Evolutionary conservation across 495 filamentous ascomycete species (phyloP).

Genomic region (Talaromyces ruber): DNA sequence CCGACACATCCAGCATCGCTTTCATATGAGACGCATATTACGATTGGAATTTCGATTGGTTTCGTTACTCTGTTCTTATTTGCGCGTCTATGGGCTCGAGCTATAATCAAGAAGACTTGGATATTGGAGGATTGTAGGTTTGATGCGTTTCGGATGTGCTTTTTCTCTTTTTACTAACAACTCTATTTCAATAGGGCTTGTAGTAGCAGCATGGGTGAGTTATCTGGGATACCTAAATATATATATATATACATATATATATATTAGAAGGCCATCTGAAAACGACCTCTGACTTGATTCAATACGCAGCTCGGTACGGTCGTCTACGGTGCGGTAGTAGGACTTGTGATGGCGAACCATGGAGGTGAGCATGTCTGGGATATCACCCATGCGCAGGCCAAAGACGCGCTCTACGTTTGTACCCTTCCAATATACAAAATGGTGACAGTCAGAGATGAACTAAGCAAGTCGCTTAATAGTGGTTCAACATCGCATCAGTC

Average conservation of each 20-base stretch:
- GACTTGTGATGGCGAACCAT: conserved; percentile 14
- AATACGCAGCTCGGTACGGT: conserved; percentile 6
- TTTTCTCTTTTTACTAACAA: neutral
- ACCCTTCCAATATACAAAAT: neutral
- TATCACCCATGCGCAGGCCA: conserved; percentile 13
- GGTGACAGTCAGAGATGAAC: neutral
- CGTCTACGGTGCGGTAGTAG: conserved; percentile 4
- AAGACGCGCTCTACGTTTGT: conserved; percentile 15
- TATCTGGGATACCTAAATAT: neutral
- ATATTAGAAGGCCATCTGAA: neutral
- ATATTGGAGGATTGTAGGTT: conserved; percentile 17
- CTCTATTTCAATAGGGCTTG: neutral
- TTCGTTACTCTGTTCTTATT: conserved; percentile 11
- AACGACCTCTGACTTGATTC: neutral
- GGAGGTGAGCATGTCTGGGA: conserved; percentile 27
- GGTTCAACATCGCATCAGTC: conserved; percentile 21
- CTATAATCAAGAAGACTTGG: conserved; percentile 11
- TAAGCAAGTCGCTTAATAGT: conserved; percentile 9
- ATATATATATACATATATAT: neutral
- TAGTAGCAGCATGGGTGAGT: conserved; percentile 5
- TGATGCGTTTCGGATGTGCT: neutral
- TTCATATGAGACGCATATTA: conserved; percentile 9
- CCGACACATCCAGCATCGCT: conserved; percentile 8
- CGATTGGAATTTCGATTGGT: conserved; percentile 10
- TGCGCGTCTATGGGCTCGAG: conserved; percentile 8